Evolutionary conservation across 169 alveolate species (phyloP).

Genomic region (Plasmodium blacklocki): DNA sequence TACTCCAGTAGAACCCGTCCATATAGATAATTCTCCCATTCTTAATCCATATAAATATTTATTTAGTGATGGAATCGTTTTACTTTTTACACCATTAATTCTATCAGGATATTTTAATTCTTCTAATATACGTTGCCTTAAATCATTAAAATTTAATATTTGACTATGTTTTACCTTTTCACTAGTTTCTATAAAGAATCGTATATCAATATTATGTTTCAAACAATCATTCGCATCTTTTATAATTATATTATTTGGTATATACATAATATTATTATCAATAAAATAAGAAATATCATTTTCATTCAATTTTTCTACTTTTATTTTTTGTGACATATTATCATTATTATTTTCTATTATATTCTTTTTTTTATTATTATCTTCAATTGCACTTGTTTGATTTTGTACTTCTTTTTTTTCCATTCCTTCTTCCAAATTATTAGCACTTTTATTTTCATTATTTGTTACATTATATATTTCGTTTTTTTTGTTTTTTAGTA

Average conservation of each 20-base stretch:
- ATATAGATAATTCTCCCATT: slow-evolving; percentile 94
- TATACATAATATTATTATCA: slow-evolving; percentile 52
- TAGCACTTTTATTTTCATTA: background rate
- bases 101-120: slow-evolving; percentile 86
- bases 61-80: slow-evolving; percentile 86
- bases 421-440: slow-evolving; percentile 1
- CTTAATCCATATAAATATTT: slow-evolving; percentile 92
- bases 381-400: background rate
- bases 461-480: background rate
- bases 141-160: slow-evolving; percentile 89
- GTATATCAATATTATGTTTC: slow-evolving; percentile 79
- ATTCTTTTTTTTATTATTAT: slow-evolving; percentile 3
- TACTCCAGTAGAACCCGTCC: slow-evolving; percentile 98
- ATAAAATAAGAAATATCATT: slow-evolving; percentile 13
- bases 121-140: slow-evolving; percentile 86
- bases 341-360: background rate
- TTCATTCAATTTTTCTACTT: background rate
- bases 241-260: slow-evolving; percentile 25
- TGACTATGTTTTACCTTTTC: slow-evolving; percentile 90
- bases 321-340: background rate
- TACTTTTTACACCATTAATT: slow-evolving; percentile 82
- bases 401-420: background rate
- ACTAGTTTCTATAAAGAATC: slow-evolving; percentile 82
- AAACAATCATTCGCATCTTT: slow-evolving; percentile 97
- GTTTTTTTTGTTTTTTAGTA: no score